Conservation (phyloP, 1,284 basidiomycete genomes). For the Puccinia sorghi region DNA sequence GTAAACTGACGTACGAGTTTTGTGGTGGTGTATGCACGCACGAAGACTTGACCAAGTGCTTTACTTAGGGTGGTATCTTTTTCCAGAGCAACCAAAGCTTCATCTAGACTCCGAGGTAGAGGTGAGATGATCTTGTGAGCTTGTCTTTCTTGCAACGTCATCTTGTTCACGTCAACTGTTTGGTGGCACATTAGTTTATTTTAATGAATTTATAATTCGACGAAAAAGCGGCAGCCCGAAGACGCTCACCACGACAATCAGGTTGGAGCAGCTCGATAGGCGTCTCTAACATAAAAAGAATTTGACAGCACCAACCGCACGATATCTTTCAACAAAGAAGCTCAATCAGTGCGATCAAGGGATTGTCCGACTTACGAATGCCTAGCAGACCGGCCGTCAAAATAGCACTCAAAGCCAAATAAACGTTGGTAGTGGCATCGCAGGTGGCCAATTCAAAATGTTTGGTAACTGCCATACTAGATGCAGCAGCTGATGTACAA, state of each 20-base stretch:
- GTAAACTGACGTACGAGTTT: slow-evolving; percentile 23
- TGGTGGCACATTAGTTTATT: too few relatives aligned
- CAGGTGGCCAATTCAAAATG: slow-evolving; percentile 41
- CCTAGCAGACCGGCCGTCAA: slow-evolving; percentile 46
- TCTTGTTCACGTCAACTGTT: slow-evolving; percentile 42
- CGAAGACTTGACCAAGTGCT: slow-evolving; percentile 47
- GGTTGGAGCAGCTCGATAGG: slow-evolving; percentile 31
- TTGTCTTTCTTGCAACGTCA: slow-evolving; percentile 39
- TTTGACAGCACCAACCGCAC: too few relatives aligned
- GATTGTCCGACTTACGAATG: slow-evolving; percentile 23
- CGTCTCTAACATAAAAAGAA: slow-evolving; percentile 13
- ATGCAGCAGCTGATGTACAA: slow-evolving; percentile 36
- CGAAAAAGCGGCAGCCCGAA: not conserved
- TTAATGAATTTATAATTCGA: not conserved
- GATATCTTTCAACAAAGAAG: too few relatives aligned
- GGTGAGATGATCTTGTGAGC: slow-evolving; percentile 35
- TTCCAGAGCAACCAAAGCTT: slow-evolving; percentile 33
- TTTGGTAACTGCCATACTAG: not conserved
- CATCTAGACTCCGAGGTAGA: slow-evolving; percentile 36
- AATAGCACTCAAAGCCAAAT: slow-evolving; percentile 40
- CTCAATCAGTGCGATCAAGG: too few relatives aligned
- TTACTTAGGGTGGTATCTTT: slow-evolving; percentile 42
- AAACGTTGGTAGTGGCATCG: slow-evolving; percentile 42
- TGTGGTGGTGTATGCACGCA: slow-evolving; percentile 37
- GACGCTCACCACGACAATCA: slow-evolving; percentile 40